Evolutionary conservation across 495 filamentous ascomycete genomes (phyloP), one percentile per base, ranked within the genome.

Genomic region (Penicillium goetzii): DNA sequence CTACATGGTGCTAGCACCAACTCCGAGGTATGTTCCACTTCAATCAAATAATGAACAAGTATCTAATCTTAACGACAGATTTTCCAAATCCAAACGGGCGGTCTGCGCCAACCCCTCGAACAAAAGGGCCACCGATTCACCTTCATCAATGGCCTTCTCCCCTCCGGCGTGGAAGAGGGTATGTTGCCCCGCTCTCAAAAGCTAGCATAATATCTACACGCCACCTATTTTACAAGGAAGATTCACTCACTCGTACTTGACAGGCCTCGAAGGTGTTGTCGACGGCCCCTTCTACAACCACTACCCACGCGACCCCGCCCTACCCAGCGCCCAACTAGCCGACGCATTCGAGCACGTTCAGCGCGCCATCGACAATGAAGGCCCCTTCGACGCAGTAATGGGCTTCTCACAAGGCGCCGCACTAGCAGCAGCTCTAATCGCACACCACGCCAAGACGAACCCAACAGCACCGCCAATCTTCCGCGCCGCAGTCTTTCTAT

Each of bases 351-450:
- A 75, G 10, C 69, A 80, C 51, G 68, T 69, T 21, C 26, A 70
- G 14, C 61, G 68, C n/a, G 65, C 72, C 9, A 75, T 81, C 21
- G 60, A 71, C 11, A 63, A 56, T 3, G 61, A 79, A 17, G 78
- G 78, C 8, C 80, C 80, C n/a, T 83, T 81, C 56, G 80, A 83
- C 34, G 80, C 65, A 2, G 73, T 83, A 9, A 75, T 83, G 58
- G 79, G 77, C 9, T 83, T 81, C 65, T 80, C 77, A 9, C 78
- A 83, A 49, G 80, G 80, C 34, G 79, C 71, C 4, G 76, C 74
- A 1, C 70, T 83, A 0, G 77, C 78, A 9, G 72, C 66, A 6
- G 66, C 69, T 2, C 59, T 81, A 23, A 65, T 84, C 21, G 60
- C 69, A 8, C 70, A 78, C 32, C 74, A 79, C 45, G 70, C 68